Conservation (phyloP, 31 red algal species). For the Porphyra umbilicalis region DNA sequence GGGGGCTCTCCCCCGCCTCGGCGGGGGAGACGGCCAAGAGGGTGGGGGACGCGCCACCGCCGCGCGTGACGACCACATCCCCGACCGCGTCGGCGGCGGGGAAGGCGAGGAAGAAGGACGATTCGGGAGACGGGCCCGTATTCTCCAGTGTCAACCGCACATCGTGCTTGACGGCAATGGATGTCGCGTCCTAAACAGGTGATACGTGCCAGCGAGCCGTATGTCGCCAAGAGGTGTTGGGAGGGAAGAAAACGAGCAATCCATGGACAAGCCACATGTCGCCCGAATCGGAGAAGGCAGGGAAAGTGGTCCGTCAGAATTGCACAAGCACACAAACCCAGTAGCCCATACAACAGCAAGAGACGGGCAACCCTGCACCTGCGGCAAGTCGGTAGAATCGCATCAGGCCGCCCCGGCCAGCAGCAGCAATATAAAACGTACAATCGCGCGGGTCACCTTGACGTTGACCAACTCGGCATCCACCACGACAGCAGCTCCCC, state of each 20-base stretch:
- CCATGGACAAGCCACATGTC: no score
- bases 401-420: not conserved
- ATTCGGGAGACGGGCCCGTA: slow-evolving; percentile 2
- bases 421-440: not conserved
- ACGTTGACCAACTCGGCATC: not conserved
- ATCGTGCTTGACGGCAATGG: not conserved
- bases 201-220: no score
- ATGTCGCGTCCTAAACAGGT: not conserved
- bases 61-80: slow-evolving; percentile 20
- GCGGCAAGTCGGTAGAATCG: no score
- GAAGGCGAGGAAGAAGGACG: slow-evolving; percentile 18
- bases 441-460: not conserved
- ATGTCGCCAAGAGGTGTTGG: no score
- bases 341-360: no score
- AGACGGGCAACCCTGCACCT: no score
- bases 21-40: not conserved
- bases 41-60: not conserved
- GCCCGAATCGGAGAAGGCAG: no score
- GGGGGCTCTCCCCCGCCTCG: not conserved
- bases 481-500: not conserved
- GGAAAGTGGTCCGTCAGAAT: no score
- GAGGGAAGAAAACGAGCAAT: no score
- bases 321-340: no score
- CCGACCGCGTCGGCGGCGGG: not conserved
- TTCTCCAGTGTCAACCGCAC: slow-evolving; percentile 22